These are phyloP conservation scores for Debaryomyces udenii DNA, from an alignment of 1,139 yeast species.

Conservation along the genomic window DNA sequence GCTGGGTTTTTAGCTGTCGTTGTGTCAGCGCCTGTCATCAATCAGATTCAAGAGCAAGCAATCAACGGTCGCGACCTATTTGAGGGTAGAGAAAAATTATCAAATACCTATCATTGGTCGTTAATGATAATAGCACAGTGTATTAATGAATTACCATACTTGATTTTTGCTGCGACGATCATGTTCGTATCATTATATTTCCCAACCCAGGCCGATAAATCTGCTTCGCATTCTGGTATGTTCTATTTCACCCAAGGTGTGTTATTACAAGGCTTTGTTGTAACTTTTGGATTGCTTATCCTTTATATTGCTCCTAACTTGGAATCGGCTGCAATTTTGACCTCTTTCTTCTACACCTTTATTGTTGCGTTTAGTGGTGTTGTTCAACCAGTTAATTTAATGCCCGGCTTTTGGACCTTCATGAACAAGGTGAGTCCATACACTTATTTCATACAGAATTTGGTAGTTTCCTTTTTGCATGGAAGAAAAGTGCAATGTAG, in stretches of 20 bases:
- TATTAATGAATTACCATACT: conserved; percentile 59
- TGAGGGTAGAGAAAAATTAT: conserved; percentile 65
- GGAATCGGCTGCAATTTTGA: conserved; percentile 62
- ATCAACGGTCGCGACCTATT: conserved; percentile 56
- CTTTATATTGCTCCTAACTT: conserved; percentile 63
- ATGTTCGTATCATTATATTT: conserved; percentile 60
- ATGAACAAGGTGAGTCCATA: conserved; percentile 74
- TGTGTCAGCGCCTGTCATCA: conserved; percentile 54
- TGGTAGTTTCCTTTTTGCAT: conserved; percentile 56
- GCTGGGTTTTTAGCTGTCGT: conserved; percentile 54
- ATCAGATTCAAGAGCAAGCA: conserved; percentile 41
- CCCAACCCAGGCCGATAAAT: conserved; percentile 54
- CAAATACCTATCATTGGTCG: conserved; percentile 70
- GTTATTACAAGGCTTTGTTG: conserved; percentile 56
- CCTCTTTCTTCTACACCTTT: conserved; percentile 55
- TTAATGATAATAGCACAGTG: conserved; percentile 54
- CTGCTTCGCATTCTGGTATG: conserved; percentile 56
- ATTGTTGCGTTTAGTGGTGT: conserved; percentile 66
- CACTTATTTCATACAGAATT: conserved; percentile 65
- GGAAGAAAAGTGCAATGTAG: conserved; percentile 58
- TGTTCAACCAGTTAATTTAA: conserved; percentile 54
- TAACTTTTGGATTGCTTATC: conserved; percentile 56
- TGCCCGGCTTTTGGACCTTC: conserved; percentile 69
- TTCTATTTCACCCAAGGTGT: conserved; percentile 53
- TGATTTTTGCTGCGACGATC: conserved; percentile 52